phyloP scores from a whole-genome alignment of 2,329 filamentous ascomycete species.

The Saccharata proteae region DNA sequence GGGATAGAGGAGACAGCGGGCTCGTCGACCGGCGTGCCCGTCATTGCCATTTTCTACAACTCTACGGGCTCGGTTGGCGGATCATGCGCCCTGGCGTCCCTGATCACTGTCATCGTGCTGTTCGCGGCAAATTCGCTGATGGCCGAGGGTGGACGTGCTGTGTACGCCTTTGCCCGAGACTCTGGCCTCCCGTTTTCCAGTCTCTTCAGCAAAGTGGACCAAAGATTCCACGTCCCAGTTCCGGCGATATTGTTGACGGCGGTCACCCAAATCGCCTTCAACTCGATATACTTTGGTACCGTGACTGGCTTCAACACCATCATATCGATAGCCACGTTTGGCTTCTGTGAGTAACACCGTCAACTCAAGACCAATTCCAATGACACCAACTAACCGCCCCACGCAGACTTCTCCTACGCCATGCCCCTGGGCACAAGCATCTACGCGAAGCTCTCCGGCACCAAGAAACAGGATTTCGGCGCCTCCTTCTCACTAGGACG shows the following conservation, averaged over 20 bases:
- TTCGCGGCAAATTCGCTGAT: constrained; percentile 35
- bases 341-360: constrained; percentile 46
- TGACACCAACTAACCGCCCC: no score
- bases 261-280: constrained; percentile 39
- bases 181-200: constrained; percentile 41
- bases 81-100: constrained; percentile 31
- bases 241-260: constrained; percentile 37
- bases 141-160: constrained; percentile 34
- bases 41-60: constrained; percentile 42
- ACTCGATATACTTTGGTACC: constrained; percentile 44
- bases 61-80: constrained; percentile 34
- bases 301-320: constrained; percentile 44
- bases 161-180: constrained; percentile 40
- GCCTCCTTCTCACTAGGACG: constrained; percentile 35
- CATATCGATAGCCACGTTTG: constrained; percentile 44
- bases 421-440: constrained; percentile 42
- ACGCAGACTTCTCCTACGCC: constrained; percentile 42
- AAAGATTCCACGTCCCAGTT: constrained; percentile 35
- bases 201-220: constrained; percentile 34
- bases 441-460: constrained; percentile 32
- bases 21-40: constrained; percentile 37
- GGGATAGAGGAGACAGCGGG: constrained; percentile 35
- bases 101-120: constrained; percentile 38
- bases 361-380: not conserved
- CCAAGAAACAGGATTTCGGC: constrained; percentile 29